Evolutionary conservation across 495 filamentous ascomycete genomes (phyloP).

Genomic region (Hypoxylon lienhwacheense): DNA sequence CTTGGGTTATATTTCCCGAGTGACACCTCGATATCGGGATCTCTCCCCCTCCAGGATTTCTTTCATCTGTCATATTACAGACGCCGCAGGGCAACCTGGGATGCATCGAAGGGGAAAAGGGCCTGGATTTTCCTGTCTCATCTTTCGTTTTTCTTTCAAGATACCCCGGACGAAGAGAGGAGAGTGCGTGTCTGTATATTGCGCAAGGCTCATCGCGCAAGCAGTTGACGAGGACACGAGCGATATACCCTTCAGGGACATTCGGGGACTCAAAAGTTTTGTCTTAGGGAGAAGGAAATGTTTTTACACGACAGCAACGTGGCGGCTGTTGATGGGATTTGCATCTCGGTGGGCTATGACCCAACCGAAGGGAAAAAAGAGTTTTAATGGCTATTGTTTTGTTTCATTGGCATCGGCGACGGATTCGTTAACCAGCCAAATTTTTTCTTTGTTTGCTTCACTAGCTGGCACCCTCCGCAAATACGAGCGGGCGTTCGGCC

Average conservation of each 20-base stretch:
- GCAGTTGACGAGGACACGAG: conserved; percentile 34
- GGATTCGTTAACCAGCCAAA: conserved; percentile 27
- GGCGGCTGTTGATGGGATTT: conserved; percentile 15
- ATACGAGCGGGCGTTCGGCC: conserved; percentile 30
- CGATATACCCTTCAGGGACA: conserved; percentile 33
- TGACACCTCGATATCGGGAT: conserved; percentile 34
- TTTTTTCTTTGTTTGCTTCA: conserved; percentile 24
- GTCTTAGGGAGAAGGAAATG: conserved; percentile 13
- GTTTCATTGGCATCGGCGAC: conserved; percentile 27
- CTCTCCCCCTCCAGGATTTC: conserved; percentile 32
- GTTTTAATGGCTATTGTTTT: conserved; percentile 34
- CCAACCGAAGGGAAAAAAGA: conserved; percentile 22
- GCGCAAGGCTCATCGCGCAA: conserved; percentile 30
- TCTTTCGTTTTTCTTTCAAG: conserved; percentile 39
- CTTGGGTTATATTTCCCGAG: conserved; percentile 37
- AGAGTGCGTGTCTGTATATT: conserved; percentile 26
- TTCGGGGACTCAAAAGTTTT: conserved; percentile 34
- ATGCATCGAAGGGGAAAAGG: conserved; percentile 34
- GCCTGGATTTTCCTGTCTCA: conserved; percentile 41
- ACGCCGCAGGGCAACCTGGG: conserved; percentile 39
- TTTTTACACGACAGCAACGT: conserved; percentile 18
- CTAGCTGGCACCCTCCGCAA: conserved; percentile 22
- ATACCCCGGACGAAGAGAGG: conserved; percentile 38
- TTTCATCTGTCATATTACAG: conserved; percentile 42
- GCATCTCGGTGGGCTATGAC: conserved; percentile 25